Conservation (phyloP, 2,329 filamentous ascomycete species). For the Chaetothyriales sp. region DNA sequence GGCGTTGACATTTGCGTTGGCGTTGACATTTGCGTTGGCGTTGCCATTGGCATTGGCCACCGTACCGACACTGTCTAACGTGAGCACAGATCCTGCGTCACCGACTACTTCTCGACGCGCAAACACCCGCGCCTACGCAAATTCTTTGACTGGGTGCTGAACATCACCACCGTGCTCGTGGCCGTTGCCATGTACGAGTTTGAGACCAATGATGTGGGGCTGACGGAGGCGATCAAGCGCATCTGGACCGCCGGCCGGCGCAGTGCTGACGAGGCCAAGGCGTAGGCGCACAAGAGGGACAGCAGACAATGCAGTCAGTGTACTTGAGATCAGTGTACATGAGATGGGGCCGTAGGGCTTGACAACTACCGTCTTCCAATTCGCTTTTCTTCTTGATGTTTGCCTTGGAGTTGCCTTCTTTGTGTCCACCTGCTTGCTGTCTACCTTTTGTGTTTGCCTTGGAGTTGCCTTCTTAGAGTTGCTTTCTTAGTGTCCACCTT, state of each 20-base stretch:
- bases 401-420: no score
- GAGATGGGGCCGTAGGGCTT: background rate
- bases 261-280: conserved; percentile 13
- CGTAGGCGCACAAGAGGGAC: background rate
- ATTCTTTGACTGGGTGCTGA: conserved; percentile 63
- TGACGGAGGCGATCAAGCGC: conserved; percentile 78
- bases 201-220: conserved; percentile 93
- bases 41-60: background rate
- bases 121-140: conserved; percentile 55
- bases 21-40: background rate
- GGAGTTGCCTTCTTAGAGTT: no score
- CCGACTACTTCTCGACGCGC: conserved; percentile 75
- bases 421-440: no score
- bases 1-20: background rate
- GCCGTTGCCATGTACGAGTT: conserved; percentile 93
- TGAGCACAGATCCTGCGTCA: conserved; percentile 49
- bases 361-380: background rate
- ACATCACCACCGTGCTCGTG: conserved; percentile 62
- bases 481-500: no score
- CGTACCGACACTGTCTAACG: conserved; percentile 2
- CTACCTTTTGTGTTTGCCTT: no score
- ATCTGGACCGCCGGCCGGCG: conserved; percentile 64
- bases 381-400: no score
- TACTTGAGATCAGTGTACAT: background rate
- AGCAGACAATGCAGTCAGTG: background rate